These are phyloP conservation scores for Trichopus zeylanicus DNA, from an alignment of 116 monocot genomes.

Conservation along the genomic window DNA sequence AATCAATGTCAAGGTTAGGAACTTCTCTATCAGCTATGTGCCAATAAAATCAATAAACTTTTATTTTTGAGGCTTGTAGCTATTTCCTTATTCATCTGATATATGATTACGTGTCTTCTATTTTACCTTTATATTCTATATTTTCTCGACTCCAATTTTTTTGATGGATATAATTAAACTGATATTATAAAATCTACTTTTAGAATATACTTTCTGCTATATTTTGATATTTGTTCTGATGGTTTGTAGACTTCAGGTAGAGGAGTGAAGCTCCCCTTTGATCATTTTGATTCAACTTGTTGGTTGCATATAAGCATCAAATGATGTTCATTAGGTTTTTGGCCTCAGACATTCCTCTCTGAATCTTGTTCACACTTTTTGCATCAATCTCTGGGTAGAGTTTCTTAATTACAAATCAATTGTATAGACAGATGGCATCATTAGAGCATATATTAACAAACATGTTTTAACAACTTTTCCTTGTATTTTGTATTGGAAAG, in stretches of 20 bases:
- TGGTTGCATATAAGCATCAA: conserved; percentile 82
- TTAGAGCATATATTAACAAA: too few species aligned
- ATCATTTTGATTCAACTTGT: conserved; percentile 58
- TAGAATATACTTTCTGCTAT: background rate
- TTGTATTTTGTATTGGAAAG: too few species aligned
- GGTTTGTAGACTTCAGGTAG: conserved; percentile 63
- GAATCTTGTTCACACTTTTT: too few species aligned
- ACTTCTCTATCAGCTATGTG: too few species aligned
- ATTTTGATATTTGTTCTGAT: background rate
- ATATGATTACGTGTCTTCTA: background rate
- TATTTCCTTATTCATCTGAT: too few species aligned
- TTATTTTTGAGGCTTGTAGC: too few species aligned
- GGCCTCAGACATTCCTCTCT: background rate
- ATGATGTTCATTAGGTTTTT: background rate
- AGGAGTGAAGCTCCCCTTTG: conserved; percentile 53
- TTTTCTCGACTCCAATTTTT: background rate
- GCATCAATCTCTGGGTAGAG: too few species aligned
- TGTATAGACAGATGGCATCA: too few species aligned
- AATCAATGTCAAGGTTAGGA: too few species aligned
- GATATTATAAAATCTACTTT: background rate
- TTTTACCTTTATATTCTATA: background rate
- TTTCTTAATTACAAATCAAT: too few species aligned
- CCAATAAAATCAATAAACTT: too few species aligned
- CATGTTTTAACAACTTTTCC: too few species aligned
- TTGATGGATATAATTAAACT: background rate